Evolutionary conservation across 345 rosid species (phyloP), one percentile per base, ranked within the genome.

Genomic region (Nephelium lappaceum): DNA sequence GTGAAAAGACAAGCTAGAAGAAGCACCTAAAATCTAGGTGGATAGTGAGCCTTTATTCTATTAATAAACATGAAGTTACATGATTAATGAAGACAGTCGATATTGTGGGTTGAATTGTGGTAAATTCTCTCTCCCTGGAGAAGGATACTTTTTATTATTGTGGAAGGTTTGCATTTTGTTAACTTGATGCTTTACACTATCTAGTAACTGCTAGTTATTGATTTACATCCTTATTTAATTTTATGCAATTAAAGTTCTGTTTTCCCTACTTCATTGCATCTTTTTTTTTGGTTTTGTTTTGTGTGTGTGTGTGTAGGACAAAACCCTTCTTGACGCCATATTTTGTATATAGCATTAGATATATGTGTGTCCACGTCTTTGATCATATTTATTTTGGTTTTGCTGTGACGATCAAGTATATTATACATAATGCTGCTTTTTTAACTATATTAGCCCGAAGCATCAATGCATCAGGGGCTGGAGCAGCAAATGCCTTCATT

Each of bases 401-500:
- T 8, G 10, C n/a, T 5, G 25, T 57, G 47, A 18, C 31, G 4
- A 43, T 27, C 68, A 68, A 61, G 57, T 16, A 63, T 67, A 61
- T 72, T 53, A 71, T 62, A 78, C 41, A 55, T 75, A 25, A 6
- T 75, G 31, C 27, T 3, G 6, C 3, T 31, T 31, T 41, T 43
- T 25, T 39, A 41, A 65, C 67, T 51, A 57, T 38, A 55, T 75
- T 82, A 92, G 98, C 95, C 92, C 64, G 98, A 92, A 86, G 98
- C 98, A 73, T 92, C 98, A 19, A 94, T 91, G 98, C 95, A 92
- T 81, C 97, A 91, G 85, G 95, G 90, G 55, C 58, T 79, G 80
- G 94, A 94, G 77, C 97, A 87, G 80, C 91, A 92, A 45, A 88
- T 91, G 89, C 99, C 98, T 24, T 88, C 89, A 60, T 95, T 93